Evolutionary conservation across 75 land plant species (phyloP).

Genomic region (Selaginella moellendorffii): DNA sequence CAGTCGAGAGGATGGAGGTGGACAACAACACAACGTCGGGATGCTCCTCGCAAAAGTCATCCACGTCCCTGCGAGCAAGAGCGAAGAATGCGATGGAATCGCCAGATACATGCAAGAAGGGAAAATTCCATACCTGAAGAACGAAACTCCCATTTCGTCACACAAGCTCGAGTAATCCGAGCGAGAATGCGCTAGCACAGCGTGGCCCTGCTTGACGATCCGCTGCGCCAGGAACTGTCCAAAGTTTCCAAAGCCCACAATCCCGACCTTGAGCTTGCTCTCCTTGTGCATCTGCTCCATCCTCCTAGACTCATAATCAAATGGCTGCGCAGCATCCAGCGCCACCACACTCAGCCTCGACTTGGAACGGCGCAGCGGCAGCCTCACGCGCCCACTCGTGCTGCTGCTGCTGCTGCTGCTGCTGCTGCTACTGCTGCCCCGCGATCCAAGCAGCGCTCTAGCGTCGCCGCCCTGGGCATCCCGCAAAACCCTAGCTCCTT

Average conservation of each 20-base stretch:
- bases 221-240: conserved; percentile 55
- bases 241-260: conserved; percentile 64
- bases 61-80: conserved; percentile 23
- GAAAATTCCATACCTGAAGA: conserved; percentile 22
- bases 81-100: background rate
- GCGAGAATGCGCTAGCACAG: conserved; percentile 40
- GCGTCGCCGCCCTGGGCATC: no score
- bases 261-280: conserved; percentile 41
- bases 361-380: no score
- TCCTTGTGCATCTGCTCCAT: conserved; percentile 13
- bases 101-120: background rate
- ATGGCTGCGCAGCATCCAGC: conserved; percentile 27
- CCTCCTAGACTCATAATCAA: conserved; percentile 32
- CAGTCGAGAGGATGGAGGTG: conserved; percentile 60
- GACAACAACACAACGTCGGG: conserved; percentile 67
- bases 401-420: no score
- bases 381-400: no score
- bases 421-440: no score
- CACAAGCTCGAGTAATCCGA: conserved; percentile 36
- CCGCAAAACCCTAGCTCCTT: no score
- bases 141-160: conserved; percentile 28
- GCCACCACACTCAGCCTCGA: no score
- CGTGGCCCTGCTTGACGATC: conserved; percentile 47
- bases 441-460: no score
- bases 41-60: conserved; percentile 73